Evolutionary conservation across 208 protist species (phyloP).

Genomic region (Entamoeba histolytica): DNA sequence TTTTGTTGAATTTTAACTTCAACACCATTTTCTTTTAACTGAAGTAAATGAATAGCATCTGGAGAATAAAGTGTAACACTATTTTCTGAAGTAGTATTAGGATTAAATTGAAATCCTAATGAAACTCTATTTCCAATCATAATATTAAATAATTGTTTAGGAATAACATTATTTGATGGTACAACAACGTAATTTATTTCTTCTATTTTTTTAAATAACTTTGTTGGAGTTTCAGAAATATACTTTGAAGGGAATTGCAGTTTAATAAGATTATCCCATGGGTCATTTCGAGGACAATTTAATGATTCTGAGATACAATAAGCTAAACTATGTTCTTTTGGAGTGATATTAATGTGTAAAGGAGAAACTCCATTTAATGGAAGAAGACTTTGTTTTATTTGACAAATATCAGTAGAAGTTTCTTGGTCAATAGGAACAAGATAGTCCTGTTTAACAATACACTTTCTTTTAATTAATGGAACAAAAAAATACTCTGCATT

Average conservation of each 20-base stretch:
- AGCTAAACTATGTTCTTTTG: neutral
- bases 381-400: neutral
- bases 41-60: neutral
- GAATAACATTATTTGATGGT: neutral
- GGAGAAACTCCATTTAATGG: neutral
- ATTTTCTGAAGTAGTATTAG: neutral
- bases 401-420: neutral
- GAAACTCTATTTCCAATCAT: neutral
- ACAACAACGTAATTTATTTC: neutral
- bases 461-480: neutral
- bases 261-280: neutral
- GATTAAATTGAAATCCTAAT: neutral
- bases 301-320: neutral
- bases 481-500: neutral
- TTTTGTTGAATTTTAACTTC: neutral
- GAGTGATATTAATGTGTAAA: neutral
- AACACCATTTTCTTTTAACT: neutral
- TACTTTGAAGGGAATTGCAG: neutral
- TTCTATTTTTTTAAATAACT: neutral
- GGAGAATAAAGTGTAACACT: neutral
- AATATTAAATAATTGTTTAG: neutral
- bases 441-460: neutral
- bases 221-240: neutral
- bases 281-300: neutral
- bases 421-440: neutral